Conservation (phyloP, 2,329 filamentous ascomycete species). For the Spiromastix sp. region DNA sequence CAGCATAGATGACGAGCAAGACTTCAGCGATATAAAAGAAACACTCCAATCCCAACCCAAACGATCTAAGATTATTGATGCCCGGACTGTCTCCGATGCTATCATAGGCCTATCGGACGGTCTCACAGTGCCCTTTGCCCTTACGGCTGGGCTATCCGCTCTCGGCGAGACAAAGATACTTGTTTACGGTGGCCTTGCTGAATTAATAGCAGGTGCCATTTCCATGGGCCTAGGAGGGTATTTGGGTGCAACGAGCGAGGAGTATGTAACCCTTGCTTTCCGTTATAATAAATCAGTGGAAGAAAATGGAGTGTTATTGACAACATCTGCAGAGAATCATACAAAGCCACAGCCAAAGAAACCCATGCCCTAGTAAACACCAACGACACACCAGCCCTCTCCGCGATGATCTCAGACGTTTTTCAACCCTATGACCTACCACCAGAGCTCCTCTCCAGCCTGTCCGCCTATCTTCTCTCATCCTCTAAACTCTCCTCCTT, state of each 20-base stretch:
- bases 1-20: not conserved
- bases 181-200: constrained; percentile 62
- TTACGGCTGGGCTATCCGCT: constrained; percentile 57
- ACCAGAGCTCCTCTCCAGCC: constrained; percentile 22
- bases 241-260: constrained; percentile 47
- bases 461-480: constrained; percentile 25
- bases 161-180: constrained; percentile 56
- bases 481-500: constrained; percentile 29
- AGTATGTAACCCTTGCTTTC: constrained; percentile 16
- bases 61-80: constrained; percentile 22
- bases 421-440: constrained; percentile 31
- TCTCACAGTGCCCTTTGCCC: constrained; percentile 67
- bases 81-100: constrained; percentile 42
- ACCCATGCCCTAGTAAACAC: constrained; percentile 22
- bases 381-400: constrained; percentile 20
- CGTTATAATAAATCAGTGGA: too few relatives aligned
- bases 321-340: constrained; percentile 24
- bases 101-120: constrained; percentile 72
- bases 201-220: constrained; percentile 65
- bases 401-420: constrained; percentile 25
- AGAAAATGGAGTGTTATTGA: too few relatives aligned
- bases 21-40: too few relatives aligned
- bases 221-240: constrained; percentile 70
- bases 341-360: constrained; percentile 28
- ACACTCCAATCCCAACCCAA: constrained; percentile 14